Base-by-base conservation (phyloP, 495 filamentous ascomycete species). In the Beverwykella pulmonaria region DNA sequence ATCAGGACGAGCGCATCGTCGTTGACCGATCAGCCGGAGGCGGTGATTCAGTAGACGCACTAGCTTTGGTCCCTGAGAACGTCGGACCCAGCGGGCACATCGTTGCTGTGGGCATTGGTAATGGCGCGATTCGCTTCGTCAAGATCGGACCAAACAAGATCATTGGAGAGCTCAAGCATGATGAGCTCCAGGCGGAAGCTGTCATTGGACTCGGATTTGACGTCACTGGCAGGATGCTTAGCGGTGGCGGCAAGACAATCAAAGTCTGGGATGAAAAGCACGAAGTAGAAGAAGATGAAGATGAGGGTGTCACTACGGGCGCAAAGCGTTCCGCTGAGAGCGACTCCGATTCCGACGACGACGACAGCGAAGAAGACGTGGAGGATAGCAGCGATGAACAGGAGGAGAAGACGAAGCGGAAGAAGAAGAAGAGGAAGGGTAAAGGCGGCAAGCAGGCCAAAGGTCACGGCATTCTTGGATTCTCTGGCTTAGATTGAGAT, bases 1-100 rank as follows among this genome's bases (percentile, higher is more conserved):
- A 96, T 76, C 92, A 96, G 75, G 90, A 94, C 66, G 92, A 96
- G 75, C 84, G 92, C 4, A 87, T 98, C 63, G 84, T 89, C 52
- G 83, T 97, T 9, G 83, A 87, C 57, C 76, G 81, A 20, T 77
- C 76, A 22, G 72, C 70, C 8, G 83, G 79, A 19, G 87, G 83
- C 30, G 82, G 82, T 25, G 91, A 93, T 67, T 87, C 87, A 47
- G 73, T 95, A 39, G 92, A 96, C 74, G 81, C 84, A 20, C 77
- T 95, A 71, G 79, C 86, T 1, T 77, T 85, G 20, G 79, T 89
- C 10, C 90, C 91, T 0, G 86, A 88, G 20, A 82, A 82, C 48
- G 74, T 92, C 2, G 84, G 84, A 17, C 63, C 67, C 3, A 82
- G 87, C 34, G 85, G 84, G 20, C 91, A 89, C 77, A 83, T 88